Percentiles rank a stretch among this genome's conserved stretches.
phyloP scores from a whole-genome alignment of 2,329 filamentous ascomycete genomes.

The Catunica adiposa region DNA sequence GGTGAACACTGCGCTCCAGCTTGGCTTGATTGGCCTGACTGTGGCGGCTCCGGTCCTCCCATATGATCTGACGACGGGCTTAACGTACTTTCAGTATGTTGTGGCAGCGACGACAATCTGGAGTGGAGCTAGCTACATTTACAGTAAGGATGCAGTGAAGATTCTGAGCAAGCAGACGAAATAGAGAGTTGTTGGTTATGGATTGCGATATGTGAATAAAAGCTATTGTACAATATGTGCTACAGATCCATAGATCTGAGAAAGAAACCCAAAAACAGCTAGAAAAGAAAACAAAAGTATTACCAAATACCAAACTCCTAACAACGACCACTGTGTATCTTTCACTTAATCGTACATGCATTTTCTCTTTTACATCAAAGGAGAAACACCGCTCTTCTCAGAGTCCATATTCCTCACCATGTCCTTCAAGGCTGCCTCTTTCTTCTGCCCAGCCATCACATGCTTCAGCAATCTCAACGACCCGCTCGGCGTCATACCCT shows the following conservation, averaged over 20 bases:
- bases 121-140: conserved; percentile 87
- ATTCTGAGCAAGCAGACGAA: conserved; percentile 38
- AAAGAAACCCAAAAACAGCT: neutral
- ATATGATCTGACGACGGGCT: conserved; percentile 35
- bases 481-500: conserved; percentile 54
- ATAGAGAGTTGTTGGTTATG: neutral
- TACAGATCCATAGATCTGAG: neutral
- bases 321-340: neutral
- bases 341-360: neutral
- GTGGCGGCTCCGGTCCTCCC: conserved; percentile 63
- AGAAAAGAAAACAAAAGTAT: neutral
- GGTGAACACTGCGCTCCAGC: conserved; percentile 84
- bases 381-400: neutral
- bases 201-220: too few relatives aligned
- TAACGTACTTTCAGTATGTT: conserved; percentile 49
- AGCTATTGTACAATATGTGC: neutral
- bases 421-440: conserved; percentile 9
- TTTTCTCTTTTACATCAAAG: neutral
- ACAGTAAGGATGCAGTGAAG: conserved; percentile 78
- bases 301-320: neutral
- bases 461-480: conserved; percentile 44
- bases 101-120: conserved; percentile 83
- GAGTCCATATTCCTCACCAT: conserved; percentile 3
- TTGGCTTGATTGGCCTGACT: conserved; percentile 70
- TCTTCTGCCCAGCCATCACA: conserved; percentile 24